Conservation (phyloP, 2,329 filamentous ascomycete genomes). For the Drechmeria coniospora region DNA sequence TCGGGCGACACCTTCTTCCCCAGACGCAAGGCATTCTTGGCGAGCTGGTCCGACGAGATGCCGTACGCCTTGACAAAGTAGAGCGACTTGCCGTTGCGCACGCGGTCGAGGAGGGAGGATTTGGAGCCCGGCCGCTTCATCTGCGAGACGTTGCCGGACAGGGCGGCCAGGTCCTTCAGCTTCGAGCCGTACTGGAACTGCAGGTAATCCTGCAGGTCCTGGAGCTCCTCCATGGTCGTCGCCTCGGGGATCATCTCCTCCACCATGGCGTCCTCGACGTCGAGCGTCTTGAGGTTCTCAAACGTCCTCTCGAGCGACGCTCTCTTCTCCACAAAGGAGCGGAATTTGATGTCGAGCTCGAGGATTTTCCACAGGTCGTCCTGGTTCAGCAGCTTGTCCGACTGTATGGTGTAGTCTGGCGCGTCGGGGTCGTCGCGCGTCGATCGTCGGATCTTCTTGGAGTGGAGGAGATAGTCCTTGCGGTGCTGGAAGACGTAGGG, state of each 20-base stretch:
- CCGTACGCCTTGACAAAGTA: constrained; percentile 78
- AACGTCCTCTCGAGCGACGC: constrained; percentile 70
- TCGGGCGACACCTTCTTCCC: constrained; percentile 72
- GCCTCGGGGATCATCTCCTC: constrained; percentile 71
- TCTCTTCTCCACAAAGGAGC: constrained; percentile 81
- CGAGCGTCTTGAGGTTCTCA: constrained; percentile 50
- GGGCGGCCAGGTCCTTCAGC: constrained; percentile 61
- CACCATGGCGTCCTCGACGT: constrained; percentile 57
- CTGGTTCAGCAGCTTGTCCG: constrained; percentile 81
- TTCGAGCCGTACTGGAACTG: constrained; percentile 84
- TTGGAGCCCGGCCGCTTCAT: constrained; percentile 72
- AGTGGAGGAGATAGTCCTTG: constrained; percentile 93
- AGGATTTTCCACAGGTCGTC: constrained; percentile 91
- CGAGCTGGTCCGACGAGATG: constrained; percentile 76
- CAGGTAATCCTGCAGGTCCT: constrained; percentile 91
- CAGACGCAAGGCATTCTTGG: constrained; percentile 67
- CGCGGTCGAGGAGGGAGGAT: constrained; percentile 66
- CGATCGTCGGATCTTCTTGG: constrained; percentile 51
- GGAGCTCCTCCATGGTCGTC: constrained; percentile 82
- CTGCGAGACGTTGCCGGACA: constrained; percentile 46
- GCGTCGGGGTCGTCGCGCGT: constrained; percentile 51
- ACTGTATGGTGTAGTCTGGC: constrained; percentile 57
- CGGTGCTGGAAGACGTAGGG: constrained; percentile 97
- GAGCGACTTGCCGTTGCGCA: constrained; percentile 67
- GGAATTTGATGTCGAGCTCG: constrained; percentile 88